Base-by-base conservation (phyloP, 371 early-diverging fungal species). In the Rhizopus delemar region DNA sequence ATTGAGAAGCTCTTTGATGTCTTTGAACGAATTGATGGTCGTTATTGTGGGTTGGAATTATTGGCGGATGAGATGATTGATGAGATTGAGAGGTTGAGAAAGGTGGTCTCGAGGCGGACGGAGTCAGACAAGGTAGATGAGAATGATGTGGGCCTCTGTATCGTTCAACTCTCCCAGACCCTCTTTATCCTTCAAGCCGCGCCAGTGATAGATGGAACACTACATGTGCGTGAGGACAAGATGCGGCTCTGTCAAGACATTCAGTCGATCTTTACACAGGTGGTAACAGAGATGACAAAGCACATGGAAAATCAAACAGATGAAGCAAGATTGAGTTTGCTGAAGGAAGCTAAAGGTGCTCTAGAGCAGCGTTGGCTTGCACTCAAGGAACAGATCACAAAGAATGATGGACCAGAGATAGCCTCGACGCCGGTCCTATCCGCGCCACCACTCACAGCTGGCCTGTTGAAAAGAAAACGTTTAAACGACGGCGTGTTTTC, bases 1-100 rank as follows among this genome's bases (percentile, higher is more conserved):
- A 68, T 74, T 8, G 75, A 73, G 45, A 78, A 67, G 46, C 57
- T 74, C 4, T 80, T 68, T 64, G 81, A 73, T 45, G 77, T 77
- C 5, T 77, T 75, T 65, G 81, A 80, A 48, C 68, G 73, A 1
- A 78, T 78, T 39, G 75, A 78, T 51, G 56, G 68, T 3, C 64
- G 79, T 5, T 78, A 74, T 31, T 61, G 60, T 52, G 71, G 71
- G 28, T 38, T 75, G 16, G 76, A 78, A 16, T 15, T 67, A 28
- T 72, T 71, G 0, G 76, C 71, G 28, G 72, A 78, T 36, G 74
- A 70, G 8, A 41, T 76, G 38, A 67, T 76, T 4, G 33, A 53
- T 8, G 75, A 77, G n/a, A 49, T 71, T 12, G 80, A 75, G 35
- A 33, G 39, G 3, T 16, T 77, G 15, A 63, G 72, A 29, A 71